phyloP scores from a whole-genome alignment of 1,284 basidiomycete genomes.

The Ustilago hordei region DNA sequence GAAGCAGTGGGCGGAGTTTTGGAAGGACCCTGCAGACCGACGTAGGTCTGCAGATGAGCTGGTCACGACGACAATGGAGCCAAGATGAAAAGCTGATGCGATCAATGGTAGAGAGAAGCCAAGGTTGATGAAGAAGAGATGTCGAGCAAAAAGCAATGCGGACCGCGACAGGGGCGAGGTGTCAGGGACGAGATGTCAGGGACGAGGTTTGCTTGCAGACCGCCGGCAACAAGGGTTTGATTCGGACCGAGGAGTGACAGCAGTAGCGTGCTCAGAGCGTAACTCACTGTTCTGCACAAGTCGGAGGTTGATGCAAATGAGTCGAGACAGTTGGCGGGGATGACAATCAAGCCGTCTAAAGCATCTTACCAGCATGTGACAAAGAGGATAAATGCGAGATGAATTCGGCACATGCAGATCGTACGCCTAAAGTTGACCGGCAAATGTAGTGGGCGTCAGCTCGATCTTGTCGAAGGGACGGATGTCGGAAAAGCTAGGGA shows the following conservation, averaged over 20 bases:
- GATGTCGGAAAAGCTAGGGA: too few species aligned
- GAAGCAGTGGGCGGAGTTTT: too few species aligned
- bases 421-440: too few species aligned
- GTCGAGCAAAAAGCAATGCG: background rate
- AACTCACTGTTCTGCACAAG: background rate
- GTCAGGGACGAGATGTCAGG: background rate
- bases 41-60: background rate
- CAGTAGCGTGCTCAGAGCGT: background rate
- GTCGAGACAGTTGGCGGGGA: background rate
- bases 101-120: slow-evolving; percentile 1
- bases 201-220: background rate
- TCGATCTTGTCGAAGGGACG: too few species aligned
- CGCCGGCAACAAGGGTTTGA: background rate
- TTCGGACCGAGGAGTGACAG: background rate
- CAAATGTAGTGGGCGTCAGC: too few species aligned
- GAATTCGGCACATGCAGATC: too few species aligned
- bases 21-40: background rate
- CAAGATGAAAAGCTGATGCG: slow-evolving; percentile 5
- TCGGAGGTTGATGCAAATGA: background rate
- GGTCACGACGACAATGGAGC: background rate
- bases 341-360: too few species aligned
- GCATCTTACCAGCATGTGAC: too few species aligned
- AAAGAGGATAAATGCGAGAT: too few species aligned
- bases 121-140: background rate
- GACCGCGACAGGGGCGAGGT: background rate